Evolutionary conservation across 2,329 filamentous ascomycete genomes (phyloP), one percentile per base, ranked within the genome.

Genomic region (Penicillium sp.): DNA sequence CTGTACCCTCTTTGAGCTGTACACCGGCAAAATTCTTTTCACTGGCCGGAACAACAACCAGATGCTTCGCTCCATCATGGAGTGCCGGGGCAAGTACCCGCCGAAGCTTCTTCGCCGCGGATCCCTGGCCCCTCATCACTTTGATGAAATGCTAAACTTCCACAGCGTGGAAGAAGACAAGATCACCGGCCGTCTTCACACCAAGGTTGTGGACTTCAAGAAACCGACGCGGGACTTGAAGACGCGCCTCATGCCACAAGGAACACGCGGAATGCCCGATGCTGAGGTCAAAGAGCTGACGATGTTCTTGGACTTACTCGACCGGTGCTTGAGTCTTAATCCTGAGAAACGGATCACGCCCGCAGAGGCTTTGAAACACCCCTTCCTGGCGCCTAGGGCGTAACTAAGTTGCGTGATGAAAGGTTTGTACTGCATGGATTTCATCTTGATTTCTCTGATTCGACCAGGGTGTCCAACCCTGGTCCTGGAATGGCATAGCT

Each of bases 1-100:
- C 33, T 98, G 93, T 71, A 98, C 93, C 0, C 77, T 97, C 28
- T 98, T 95, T 69, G 93, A 98, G 71, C 77, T 98, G 35, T 97
- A 95, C 73, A 97, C 93, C 0, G 93, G 93, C 63, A 95, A 96
- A 69, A 97, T 98, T 51, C 77, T 98, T 29, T 98, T 98, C 68
- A 89, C 88, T 1, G 93, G 93, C 52, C 82, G 87, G 57, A 93
- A 88, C 72, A 98, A 98, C 75, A 98, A 98, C 65, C 89, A 95
- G 72, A 98, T 98, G 93, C 80, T 98, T 53, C 87, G 88, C 56
- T 84, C 86, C 19, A 95, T 98, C 61, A 95, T 96, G 83, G 91
- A 98, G 66, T 89, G 91, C 61, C 84, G 94, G 42, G 93, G 93
- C 62, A 94, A 90, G 69, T 84, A 96, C 55, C 90, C 88, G 28